Conservation (phyloP, 2,329 filamentous ascomycete genomes). For the Calonectria honghensis region DNA sequence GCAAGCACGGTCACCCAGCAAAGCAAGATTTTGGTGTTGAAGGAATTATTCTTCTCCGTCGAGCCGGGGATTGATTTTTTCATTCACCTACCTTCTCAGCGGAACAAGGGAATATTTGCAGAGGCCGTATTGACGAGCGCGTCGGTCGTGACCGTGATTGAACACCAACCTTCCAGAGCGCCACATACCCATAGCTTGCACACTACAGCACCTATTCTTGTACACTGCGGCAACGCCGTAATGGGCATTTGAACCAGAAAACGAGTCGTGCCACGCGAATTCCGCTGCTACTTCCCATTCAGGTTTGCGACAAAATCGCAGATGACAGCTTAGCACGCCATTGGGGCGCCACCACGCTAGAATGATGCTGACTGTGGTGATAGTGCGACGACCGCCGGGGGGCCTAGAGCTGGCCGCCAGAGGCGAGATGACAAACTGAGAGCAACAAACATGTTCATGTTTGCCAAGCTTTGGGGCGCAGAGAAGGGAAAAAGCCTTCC, state of each 20-base stretch:
- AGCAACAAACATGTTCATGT: neutral
- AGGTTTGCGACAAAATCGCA: slow-evolving; percentile 3
- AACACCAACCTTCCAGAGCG: neutral
- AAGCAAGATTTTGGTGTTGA: neutral
- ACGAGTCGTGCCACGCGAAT: neutral
- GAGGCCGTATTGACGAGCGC: neutral
- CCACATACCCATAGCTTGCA: neutral
- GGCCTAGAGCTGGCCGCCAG: neutral
- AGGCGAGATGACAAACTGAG: neutral
- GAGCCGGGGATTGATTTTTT: neutral
- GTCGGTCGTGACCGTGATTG: neutral
- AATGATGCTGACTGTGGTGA: neutral
- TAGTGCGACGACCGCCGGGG: neutral
- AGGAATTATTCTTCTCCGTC: neutral
- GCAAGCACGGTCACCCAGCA: neutral
- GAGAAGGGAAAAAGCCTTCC: neutral
- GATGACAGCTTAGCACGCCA: neutral
- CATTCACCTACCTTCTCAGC: neutral
- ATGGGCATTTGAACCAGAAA: neutral
- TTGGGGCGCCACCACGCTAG: neutral
- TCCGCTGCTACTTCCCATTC: neutral
- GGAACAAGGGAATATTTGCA: neutral
- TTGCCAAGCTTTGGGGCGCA: neutral
- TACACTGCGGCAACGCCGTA: slow-evolving; percentile 4
- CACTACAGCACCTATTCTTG: neutral